A percentile compares a stretch with the other conserved stretches of the same genome.
These are phyloP conservation scores for Blepharisma japonicum DNA, from an alignment of 73 alveolate genomes.

Conservation along the genomic window DNA sequence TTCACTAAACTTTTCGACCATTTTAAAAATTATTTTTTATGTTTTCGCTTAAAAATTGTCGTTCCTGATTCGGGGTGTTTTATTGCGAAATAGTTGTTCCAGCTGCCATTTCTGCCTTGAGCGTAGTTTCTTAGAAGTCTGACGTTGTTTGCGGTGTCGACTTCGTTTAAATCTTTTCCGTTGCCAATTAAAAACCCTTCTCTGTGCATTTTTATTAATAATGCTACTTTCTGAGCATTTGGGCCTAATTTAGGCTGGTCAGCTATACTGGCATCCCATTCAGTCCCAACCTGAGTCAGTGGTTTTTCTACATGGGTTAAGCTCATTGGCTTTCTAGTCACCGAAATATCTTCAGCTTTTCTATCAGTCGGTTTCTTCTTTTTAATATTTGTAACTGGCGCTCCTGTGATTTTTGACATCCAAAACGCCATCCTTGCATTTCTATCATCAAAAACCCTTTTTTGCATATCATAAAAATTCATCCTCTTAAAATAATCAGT, in stretches of 20 bases:
- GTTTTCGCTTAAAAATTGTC: neutral
- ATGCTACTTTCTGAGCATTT: conserved; percentile 71
- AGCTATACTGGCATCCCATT: conserved; percentile 51
- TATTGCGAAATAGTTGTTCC: conserved; percentile 76
- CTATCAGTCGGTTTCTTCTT: conserved; percentile 79
- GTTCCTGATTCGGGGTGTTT: conserved; percentile 1
- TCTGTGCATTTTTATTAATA: conserved; percentile 62
- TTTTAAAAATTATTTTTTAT: conserved; percentile 33
- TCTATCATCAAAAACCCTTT: conserved; percentile 90
- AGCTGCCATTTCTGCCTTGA: conserved; percentile 86
- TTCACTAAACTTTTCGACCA: conserved; percentile 52
- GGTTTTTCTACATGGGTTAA: conserved; percentile 57
- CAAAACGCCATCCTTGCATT: conserved; percentile 93
- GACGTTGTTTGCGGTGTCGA: conserved; percentile 74
- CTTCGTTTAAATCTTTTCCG: conserved; percentile 47
- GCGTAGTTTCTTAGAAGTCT: conserved; percentile 87
- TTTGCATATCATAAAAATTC: conserved; percentile 83
- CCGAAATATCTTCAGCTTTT: conserved; percentile 73
- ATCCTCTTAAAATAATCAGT: conserved; percentile 92
- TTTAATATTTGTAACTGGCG: conserved; percentile 88
- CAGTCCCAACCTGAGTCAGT: conserved; percentile 41
- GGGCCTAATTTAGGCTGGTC: conserved; percentile 64
- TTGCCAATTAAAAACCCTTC: conserved; percentile 73
- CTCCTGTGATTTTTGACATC: conserved; percentile 87
- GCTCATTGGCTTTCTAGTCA: conserved; percentile 50